Percentiles rank a stretch among this genome's conserved stretches.
Conservation (phyloP, 306 rosid genomes). For the Fagus sylvatica region DNA sequence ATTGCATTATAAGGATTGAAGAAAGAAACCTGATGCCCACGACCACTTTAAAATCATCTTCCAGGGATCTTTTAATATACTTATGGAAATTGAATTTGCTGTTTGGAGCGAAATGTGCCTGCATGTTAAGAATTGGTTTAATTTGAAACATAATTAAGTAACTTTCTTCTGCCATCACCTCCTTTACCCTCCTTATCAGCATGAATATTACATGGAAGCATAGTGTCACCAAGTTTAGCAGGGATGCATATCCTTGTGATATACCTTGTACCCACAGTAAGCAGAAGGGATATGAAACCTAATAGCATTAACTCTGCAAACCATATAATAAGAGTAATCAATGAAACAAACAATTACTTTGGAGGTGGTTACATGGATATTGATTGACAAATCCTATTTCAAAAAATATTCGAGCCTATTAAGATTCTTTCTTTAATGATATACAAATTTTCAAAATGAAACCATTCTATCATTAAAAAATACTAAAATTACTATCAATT, state of each 20-base stretch:
- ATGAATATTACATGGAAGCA: constrained; percentile 58
- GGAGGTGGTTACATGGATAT: background rate
- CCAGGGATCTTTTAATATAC: constrained; percentile 71
- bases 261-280: constrained; percentile 54
- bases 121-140: constrained; percentile 3
- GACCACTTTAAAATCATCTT: constrained; percentile 73
- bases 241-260: constrained; percentile 61
- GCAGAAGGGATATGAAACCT: constrained; percentile 66
- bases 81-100: constrained; percentile 68
- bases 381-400: background rate
- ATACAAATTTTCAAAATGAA: too few species aligned
- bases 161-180: constrained; percentile 28
- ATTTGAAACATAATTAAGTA: background rate
- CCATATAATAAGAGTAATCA: background rate
- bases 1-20: background rate
- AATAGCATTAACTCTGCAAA: constrained; percentile 67
- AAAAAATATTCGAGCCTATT: too few species aligned
- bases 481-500: too few species aligned
- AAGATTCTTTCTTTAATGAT: too few species aligned
- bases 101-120: constrained; percentile 69
- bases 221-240: constrained; percentile 21
- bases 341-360: background rate
- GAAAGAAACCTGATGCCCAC: constrained; percentile 60
- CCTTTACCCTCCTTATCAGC: background rate
- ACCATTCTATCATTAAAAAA: too few species aligned